Percentiles rank a stretch among this genome's conserved stretches.
phyloP scores from a whole-genome alignment of 495 filamentous ascomycete species.

The Talaromyces adpressus region DNA sequence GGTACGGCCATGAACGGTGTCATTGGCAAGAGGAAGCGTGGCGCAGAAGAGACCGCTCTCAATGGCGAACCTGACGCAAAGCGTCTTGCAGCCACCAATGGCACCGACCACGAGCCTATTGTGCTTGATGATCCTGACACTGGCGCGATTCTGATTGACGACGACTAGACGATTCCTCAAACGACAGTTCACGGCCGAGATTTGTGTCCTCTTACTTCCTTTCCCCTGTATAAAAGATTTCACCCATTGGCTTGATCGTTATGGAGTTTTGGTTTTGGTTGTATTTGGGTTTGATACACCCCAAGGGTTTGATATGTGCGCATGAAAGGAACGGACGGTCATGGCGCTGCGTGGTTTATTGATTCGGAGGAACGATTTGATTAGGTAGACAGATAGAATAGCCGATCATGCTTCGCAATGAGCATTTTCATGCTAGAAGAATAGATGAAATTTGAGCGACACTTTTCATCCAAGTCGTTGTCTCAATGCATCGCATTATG shows the following conservation, averaged over 20 bases:
- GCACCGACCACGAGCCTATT: slow-evolving; percentile 32
- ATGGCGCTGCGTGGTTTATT: slow-evolving; percentile 1
- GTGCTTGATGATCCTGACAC: slow-evolving; percentile 50
- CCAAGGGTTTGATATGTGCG: background rate
- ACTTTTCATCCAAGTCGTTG: background rate
- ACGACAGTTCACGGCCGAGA: slow-evolving; percentile 1
- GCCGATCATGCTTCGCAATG: background rate
- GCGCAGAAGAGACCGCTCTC: slow-evolving; percentile 32
- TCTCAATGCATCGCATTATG: background rate
- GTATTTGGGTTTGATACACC: background rate
- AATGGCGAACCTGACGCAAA: slow-evolving; percentile 37
- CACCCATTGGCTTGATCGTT: background rate
- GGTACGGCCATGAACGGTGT: slow-evolving; percentile 8
- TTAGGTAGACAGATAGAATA: background rate
- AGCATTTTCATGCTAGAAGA: background rate
- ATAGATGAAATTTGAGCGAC: background rate
- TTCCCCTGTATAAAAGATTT: background rate
- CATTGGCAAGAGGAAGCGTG: slow-evolving; percentile 38
- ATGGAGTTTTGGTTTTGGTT: background rate
- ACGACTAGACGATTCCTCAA: slow-evolving; percentile 36
- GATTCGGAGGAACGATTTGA: background rate
- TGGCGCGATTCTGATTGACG: slow-evolving; percentile 72
- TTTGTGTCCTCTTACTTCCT: background rate
- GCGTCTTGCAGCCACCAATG: slow-evolving; percentile 25
- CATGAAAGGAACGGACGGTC: background rate